phyloP scores from a whole-genome alignment of 768 basidiomycete species.

The Termitomyces sp. region DNA sequence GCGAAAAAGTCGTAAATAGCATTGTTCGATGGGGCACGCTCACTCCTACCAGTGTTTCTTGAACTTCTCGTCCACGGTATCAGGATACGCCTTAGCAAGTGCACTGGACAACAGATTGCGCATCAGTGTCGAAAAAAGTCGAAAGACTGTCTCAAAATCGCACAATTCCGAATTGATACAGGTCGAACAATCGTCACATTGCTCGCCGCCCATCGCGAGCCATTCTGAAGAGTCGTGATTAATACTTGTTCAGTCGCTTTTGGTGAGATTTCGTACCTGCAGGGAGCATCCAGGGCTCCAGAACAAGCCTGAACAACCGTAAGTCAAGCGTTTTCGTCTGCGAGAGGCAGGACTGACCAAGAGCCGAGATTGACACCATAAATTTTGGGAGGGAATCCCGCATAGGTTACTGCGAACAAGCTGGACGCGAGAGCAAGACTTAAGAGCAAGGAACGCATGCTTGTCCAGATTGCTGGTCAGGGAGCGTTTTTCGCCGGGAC shows the following conservation, averaged over 20 bases:
- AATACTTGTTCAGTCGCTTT: background rate
- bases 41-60: constrained; percentile 53
- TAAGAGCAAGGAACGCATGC: constrained; percentile 5
- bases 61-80: constrained; percentile 53
- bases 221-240: constrained; percentile 41
- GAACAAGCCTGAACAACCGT: constrained; percentile 47
- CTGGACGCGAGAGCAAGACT: constrained; percentile 5
- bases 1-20: background rate
- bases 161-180: constrained; percentile 73
- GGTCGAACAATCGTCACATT: constrained; percentile 49
- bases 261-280: constrained; percentile 31
- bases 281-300: constrained; percentile 84
- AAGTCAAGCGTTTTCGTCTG: background rate
- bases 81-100: constrained; percentile 54
- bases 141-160: constrained; percentile 7
- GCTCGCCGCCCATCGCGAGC: constrained; percentile 67
- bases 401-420: constrained; percentile 9
- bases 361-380: constrained; percentile 26
- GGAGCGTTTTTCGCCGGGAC: background rate
- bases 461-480: background rate
- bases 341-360: constrained; percentile 27
- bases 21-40: background rate
- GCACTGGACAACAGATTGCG: constrained; percentile 33
- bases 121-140: background rate
- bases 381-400: constrained; percentile 20